Conservation (phyloP, 2,329 filamentous ascomycete species). For the Ploettnerulaceae sp. region DNA sequence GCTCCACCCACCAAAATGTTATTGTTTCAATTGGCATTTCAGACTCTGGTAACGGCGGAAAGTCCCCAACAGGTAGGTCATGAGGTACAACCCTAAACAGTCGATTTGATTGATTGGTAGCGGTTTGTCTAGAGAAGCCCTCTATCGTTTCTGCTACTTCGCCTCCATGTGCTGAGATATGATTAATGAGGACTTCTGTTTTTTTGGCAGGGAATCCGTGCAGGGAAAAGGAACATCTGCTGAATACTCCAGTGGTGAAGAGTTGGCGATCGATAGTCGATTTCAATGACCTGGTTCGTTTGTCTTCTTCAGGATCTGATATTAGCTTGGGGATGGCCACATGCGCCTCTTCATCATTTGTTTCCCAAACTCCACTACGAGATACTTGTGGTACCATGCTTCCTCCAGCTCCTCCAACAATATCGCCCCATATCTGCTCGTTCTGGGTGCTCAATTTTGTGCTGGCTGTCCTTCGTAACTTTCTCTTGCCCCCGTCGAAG, state of each 20-base stretch:
- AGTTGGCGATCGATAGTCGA: constrained; percentile 16
- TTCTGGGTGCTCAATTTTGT: constrained; percentile 75
- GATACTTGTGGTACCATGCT: constrained; percentile 30
- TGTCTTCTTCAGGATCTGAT: not conserved
- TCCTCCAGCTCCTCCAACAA: constrained; percentile 55
- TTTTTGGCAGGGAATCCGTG: constrained; percentile 41
- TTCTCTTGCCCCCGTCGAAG: constrained; percentile 61
- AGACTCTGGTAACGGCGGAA: constrained; percentile 33
- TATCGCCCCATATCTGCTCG: constrained; percentile 85
- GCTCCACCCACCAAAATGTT: constrained; percentile 92
- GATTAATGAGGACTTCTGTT: constrained; percentile 33
- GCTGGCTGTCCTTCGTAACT: constrained; percentile 83
- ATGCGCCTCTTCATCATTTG: constrained; percentile 9
- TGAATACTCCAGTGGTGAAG: constrained; percentile 37
- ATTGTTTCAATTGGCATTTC: constrained; percentile 47
- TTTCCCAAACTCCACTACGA: constrained; percentile 30
- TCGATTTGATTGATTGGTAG: constrained; percentile 10
- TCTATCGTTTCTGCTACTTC: constrained; percentile 25
- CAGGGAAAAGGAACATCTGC: constrained; percentile 38
- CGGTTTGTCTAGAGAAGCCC: constrained; percentile 11
- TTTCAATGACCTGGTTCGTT: not conserved
- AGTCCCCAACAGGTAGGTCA: constrained; percentile 32
- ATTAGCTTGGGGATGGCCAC: not conserved
- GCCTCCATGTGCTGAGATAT: constrained; percentile 36
- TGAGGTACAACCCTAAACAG: constrained; percentile 42